Evolutionary conservation across 2,329 filamentous ascomycete genomes (phyloP).

Genomic region (Xylariaceae sp.): DNA sequence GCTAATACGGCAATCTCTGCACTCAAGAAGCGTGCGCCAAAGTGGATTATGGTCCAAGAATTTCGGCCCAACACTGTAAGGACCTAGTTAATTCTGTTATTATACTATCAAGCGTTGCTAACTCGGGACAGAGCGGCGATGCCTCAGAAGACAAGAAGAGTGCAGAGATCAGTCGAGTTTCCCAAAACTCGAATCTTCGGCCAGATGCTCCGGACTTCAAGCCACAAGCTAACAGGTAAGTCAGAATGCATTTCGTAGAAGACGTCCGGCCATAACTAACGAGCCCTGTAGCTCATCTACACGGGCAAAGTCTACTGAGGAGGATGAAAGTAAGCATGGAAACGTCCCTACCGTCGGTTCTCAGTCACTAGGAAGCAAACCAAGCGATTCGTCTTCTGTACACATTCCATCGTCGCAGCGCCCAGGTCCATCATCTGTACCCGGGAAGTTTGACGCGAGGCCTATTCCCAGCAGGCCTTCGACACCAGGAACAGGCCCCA

Average conservation of each 20-base stretch:
- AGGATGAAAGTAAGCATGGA: constrained; percentile 66
- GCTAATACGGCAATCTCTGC: constrained; percentile 67
- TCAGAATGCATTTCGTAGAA: not conserved
- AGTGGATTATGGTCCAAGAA: constrained; percentile 69
- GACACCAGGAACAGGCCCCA: constrained; percentile 22
- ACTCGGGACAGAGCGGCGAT: constrained; percentile 39
- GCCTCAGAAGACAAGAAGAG: constrained; percentile 36
- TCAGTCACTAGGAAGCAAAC: constrained; percentile 13
- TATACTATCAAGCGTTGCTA: constrained; percentile 24
- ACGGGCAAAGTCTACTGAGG: constrained; percentile 38
- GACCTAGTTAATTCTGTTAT: constrained; percentile 3
- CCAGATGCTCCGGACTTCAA: constrained; percentile 61
- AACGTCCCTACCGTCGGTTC: constrained; percentile 28
- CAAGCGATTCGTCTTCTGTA: constrained; percentile 20
- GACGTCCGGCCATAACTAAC: constrained; percentile 13
- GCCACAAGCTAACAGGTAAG: constrained; percentile 41
- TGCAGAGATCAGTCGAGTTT: constrained; percentile 31
- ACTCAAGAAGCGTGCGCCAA: constrained; percentile 59
- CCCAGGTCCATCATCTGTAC: constrained; percentile 13
- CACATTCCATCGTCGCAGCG: constrained; percentile 20
- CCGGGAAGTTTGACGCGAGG: constrained; percentile 25
- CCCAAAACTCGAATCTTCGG: constrained; percentile 46
- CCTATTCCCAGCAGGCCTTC: constrained; percentile 23
- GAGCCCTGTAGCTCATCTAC: constrained; percentile 17
- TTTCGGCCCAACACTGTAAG: constrained; percentile 63